Base-by-base conservation (phyloP, 2,329 filamentous ascomycete species). In the Pezicula rhizophila region DNA sequence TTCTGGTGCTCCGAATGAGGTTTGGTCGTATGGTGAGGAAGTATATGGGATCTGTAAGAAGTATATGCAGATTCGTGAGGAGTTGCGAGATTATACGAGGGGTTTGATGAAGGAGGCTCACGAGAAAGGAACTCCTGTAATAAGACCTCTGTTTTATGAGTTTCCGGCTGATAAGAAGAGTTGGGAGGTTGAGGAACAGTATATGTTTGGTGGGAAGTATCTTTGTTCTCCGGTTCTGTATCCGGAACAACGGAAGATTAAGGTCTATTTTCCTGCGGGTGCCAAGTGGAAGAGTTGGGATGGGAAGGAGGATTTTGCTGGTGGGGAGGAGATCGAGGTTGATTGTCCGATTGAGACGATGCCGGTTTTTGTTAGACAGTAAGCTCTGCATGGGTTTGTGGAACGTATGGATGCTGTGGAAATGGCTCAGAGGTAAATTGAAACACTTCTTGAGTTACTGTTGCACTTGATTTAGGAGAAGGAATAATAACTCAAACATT, bases 11-110 rank as follows among this genome's bases (percentile, higher is more conserved):
- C 63, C 69, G 0, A 84, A 84, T 55, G 82, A 86, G 61, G 76
- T 85, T 1, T 86, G 82, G 82, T 80, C 74, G 1, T 86, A 84
- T 57, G 81, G 82, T 0, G 70, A 75, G 6, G 71, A 79, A 25
- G 74, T 82, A 0, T 82, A 81, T 51, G 70, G 67, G 28, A 82
- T 85, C 28, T 82, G 78, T 61, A 71, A 73, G 58, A 77, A 71
- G 54, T 85, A 84, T 54, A 70, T 87, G 59, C 54, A 57, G 5
- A 67, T 85, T 11, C 71, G 82, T 2, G 82, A 85, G 62, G 60
- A 72, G 31, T 50, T 86, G 60, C 68, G 81, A 4, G 70, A 70
- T 1, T 86, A 85, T 52, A 81, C 76, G 0, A 65, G 82, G 2
- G 61, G 51, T 0, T 57, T 85, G 51, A 85, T 85, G 81, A 65